Evolutionary conservation across 352 stramenopile genomes (phyloP), one percentile per base, ranked within the genome.

Genomic region (Peronospora tabacina): DNA sequence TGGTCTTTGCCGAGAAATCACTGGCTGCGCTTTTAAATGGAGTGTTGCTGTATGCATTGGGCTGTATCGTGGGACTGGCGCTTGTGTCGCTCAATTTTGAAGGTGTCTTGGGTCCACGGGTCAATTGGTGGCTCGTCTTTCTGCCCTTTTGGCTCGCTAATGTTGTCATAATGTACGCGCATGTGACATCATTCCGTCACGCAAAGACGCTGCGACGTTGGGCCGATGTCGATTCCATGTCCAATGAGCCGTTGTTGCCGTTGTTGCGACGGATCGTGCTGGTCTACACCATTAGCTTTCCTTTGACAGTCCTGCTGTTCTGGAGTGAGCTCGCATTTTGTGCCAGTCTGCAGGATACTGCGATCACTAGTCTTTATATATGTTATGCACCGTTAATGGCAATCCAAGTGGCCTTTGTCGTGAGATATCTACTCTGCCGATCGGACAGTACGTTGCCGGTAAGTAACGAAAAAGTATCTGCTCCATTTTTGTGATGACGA

Each of bases 271-370:
- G 80, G 24, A 85, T 92, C 34, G 63, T 92, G 24, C 61, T 87
- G 17, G 57, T 92, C 15, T 92, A 92, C 56, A 72, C 68, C 29
- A 66, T 89, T 35, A 89, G 66, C 43, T 61, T 88, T 19, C 81
- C 81, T 30, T 61, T 92, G n/a, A 61, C 69, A 13, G 34, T 82
- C 42, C 54, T 92, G 44, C 52, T 92, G 51, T 64, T 92, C 8
- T 92, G 78, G 81, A 88, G 78, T 50, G 74, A 92, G 47, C 38
- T 92, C 41, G 81, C 81, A 13, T 92, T 92, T 42, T 92, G 81
- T 38, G 78, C 77, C 22, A 75, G 77, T 33, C 52, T 92, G 15
- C 60, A 81, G 45, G 60, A 87, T 42, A 49, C 57, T 15, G 44
- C 62, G 2, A 59, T 59, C n/a, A 83, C 75, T 1, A 85, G 73